Evolutionary conservation across 164 flowering plant genomes (phyloP), one percentile per base, ranked within the genome.

Genomic region (Aristolochia contorta): DNA sequence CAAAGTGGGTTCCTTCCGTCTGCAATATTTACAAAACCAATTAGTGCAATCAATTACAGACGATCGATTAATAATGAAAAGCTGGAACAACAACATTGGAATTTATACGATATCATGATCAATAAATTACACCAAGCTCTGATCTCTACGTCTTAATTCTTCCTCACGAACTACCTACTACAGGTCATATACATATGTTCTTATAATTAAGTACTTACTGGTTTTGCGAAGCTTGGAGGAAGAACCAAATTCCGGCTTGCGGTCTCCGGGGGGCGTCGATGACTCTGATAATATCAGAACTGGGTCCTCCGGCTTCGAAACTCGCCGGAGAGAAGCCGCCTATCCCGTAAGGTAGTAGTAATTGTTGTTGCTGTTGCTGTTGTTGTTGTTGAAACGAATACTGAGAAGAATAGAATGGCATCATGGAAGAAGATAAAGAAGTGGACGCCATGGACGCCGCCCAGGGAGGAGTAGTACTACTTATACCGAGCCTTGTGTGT

Each of bases 231-330:
- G 97, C 89, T 79, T 82, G 92, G 3, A 93, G 84, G 69, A 74
- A 67, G 68, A 91, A 93, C 99, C 99, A 93, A 66, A 93, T 61
- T 25, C 96, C 96, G 19, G 91, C 75, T 65, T 81, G 82, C 54
- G 85, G 86, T 68, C 96, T 80, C 33, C 78, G 66, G 0, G 97
- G 97, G 32, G 89, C 79, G 55, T 85, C 78, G 0, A 90, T 56
- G 18, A 87, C 71, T 69, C 86, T 69, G 69, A 84, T 66, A 54
- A 77, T 30, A 45, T 69, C 80, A 1, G 76, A 68, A 74, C 78
- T 75, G 3, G 86, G 76, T 32, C 83, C 78, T 7, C 70, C 71
- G 23, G 72, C 69, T 16, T 12, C 62, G 6, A 51, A 30, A 50
- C 52, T 49, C 43, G 43, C 43, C 43, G 5, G 43, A 37, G 43